Evolutionary conservation across 495 filamentous ascomycete species (phyloP), one percentile per base, ranked within the genome.

Genomic region (Alectoria sarmentosa): DNA sequence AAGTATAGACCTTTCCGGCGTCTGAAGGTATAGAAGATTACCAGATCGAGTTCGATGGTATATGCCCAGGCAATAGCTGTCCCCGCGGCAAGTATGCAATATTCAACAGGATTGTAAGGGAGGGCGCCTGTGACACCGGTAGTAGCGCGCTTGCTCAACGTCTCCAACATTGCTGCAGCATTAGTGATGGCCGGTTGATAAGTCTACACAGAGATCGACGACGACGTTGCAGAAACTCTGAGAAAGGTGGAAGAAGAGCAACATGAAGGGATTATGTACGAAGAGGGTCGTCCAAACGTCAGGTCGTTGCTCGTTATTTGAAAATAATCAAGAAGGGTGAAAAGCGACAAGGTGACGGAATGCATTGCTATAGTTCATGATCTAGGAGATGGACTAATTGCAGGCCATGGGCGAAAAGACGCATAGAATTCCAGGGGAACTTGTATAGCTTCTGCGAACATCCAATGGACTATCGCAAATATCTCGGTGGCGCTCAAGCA

Each of bases 1-100:
- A 86, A 86, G 73, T 79, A 79, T 2, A 79, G 61, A 6, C 80
- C 80, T 15, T 66, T 72, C 54, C 80, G 79, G 56, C 74, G 73
- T 30, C 74, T 71, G 65, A 82, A 82, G n/a, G 78, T 79, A 67
- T 79, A 73, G 62, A 82, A 79, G 36, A 80, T 70, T 30, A 61
- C 64, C 11, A 73, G 60, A 52, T 68, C 66, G 46, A 73, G 65
- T 58, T 73, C 72, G 52, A 73, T 62, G 44, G 65, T 65, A 49
- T 67, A 71, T 34, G 67, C 66, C 67, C 67, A 71, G 21, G 69
- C 69, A 44, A 71, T 57, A 10, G 69, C 69, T 36, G 65, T 69
- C n/a, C 54, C 58, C 28, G 69, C 69, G 13, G 69, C 69, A 15
- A 71, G 68, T 34, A 71, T 69, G 42, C 69, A 71, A 58, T 69